phyloP scores from a whole-genome alignment of 768 basidiomycete genomes.

The Podaxis pistillaris region DNA sequence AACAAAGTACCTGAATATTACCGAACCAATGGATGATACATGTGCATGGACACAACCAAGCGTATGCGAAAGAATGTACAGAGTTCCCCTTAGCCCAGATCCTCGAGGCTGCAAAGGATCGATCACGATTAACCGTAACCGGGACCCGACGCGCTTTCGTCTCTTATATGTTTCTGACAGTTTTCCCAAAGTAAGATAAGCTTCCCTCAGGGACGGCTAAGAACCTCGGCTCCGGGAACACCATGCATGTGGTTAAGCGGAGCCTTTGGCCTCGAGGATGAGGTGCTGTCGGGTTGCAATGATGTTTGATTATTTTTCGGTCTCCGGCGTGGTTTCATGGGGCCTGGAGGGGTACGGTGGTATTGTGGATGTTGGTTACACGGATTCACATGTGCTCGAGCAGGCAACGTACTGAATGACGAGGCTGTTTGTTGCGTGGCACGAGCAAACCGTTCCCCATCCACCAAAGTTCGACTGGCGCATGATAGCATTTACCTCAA shows the following conservation, averaged over 20 bases:
- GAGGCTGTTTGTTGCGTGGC: background rate
- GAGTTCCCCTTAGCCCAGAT: conserved; percentile 11
- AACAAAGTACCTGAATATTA: background rate
- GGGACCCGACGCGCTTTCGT: background rate
- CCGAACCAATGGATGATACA: background rate
- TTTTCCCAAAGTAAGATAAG: background rate
- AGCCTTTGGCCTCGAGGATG: conserved; percentile 8
- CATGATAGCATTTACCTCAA: background rate
- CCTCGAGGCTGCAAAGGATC: background rate
- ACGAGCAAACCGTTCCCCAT: background rate
- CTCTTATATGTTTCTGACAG: background rate
- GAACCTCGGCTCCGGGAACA: background rate
- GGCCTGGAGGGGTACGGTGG: no score
- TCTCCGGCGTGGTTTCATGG: background rate
- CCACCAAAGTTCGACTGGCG: background rate
- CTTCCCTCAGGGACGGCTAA: background rate
- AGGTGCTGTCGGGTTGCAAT: background rate
- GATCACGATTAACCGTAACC: background rate
- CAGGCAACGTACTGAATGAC: background rate
- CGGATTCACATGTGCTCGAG: background rate
- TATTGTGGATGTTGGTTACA: background rate
- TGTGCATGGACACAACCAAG: background rate
- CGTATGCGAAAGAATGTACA: background rate
- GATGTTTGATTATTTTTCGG: background rate
- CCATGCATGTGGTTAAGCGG: background rate